A percentile compares a stretch with the other conserved stretches of the same genome.
Evolutionary conservation across 345 rosid genomes (phyloP).

Genomic region (Citrus australasica): DNA sequence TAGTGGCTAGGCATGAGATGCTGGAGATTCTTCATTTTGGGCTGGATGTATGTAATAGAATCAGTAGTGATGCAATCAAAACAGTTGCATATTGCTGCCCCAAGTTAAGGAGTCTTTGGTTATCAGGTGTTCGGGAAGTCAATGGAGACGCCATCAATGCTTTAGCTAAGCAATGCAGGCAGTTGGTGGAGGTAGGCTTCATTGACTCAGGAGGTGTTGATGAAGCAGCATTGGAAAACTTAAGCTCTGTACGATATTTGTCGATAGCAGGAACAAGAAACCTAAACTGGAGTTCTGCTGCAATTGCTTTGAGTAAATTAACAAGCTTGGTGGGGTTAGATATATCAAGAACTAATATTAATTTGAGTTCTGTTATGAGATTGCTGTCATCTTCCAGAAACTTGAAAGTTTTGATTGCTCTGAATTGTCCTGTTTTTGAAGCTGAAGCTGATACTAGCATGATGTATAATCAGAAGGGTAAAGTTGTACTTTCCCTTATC

Average conservation of each 20-base stretch:
- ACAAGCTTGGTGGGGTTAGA: conserved; percentile 27
- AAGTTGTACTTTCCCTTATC: conserved; percentile 19
- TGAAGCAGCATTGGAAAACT: conserved; percentile 32
- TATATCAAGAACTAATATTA: conserved; percentile 37
- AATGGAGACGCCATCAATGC: conserved; percentile 32
- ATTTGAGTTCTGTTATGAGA: conserved; percentile 13
- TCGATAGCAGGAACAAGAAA: conserved; percentile 34
- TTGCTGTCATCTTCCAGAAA: conserved; percentile 16
- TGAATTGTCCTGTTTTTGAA: conserved; percentile 34
- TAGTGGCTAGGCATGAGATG: conserved; percentile 35
- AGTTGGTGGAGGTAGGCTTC: conserved; percentile 30
- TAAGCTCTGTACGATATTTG: conserved; percentile 26
- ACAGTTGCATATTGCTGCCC: conserved; percentile 37
- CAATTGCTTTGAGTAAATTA: conserved; percentile 25
- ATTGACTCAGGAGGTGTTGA: conserved; percentile 22
- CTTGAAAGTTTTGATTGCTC: conserved; percentile 26
- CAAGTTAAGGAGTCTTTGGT: conserved; percentile 26
- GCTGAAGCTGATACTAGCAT: conserved; percentile 11
- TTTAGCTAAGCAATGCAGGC: conserved; percentile 26
- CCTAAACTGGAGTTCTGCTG: conserved; percentile 32
- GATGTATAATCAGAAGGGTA: conserved; percentile 20
- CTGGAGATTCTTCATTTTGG: conserved; percentile 37
- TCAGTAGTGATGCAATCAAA: conserved; percentile 38
- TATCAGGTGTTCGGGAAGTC: conserved; percentile 33
- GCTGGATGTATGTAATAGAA: conserved; percentile 28